Percentiles rank a stretch among this genome's conserved stretches.
Conservation (phyloP, 2,329 filamentous ascomycete species). For the Pyrenophora teres region DNA sequence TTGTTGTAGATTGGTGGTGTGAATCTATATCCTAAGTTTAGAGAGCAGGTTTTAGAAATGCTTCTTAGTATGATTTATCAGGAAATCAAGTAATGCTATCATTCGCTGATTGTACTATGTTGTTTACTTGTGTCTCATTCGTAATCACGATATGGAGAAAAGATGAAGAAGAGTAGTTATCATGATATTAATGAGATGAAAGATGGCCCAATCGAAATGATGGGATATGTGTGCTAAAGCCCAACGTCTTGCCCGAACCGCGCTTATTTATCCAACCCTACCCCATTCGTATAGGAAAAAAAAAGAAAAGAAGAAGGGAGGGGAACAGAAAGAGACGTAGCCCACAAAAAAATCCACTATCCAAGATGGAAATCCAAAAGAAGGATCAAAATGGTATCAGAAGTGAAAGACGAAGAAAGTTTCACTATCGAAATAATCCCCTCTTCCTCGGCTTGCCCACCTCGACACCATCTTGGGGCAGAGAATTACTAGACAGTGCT, state of each 20-base stretch:
- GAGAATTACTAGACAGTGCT: slow-evolving; percentile 14
- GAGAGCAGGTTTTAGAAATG: too few relatives aligned
- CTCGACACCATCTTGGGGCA: slow-evolving; percentile 14
- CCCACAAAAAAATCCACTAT: neutral
- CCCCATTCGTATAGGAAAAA: neutral
- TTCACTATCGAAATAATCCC: slow-evolving; percentile 21
- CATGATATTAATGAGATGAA: too few relatives aligned
- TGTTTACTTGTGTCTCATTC: too few relatives aligned
- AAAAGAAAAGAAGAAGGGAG: neutral
- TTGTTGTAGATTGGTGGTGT: neutral
- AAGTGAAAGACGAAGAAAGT: neutral
- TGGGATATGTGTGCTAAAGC: too few relatives aligned
- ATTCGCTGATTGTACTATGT: neutral
- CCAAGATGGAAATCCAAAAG: neutral
- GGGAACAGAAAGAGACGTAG: neutral
- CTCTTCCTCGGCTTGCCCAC: slow-evolving; percentile 26
- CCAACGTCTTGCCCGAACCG: too few relatives aligned
- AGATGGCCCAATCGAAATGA: too few relatives aligned
- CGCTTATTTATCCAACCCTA: too few relatives aligned
- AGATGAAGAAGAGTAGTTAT: too few relatives aligned
- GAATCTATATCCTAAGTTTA: too few relatives aligned
- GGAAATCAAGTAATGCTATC: slow-evolving; percentile 4
- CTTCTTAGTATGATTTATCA: too few relatives aligned
- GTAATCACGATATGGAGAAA: too few relatives aligned
- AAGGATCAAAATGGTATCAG: neutral